Evolutionary conservation across 192 early-diverging fungal species (phyloP), one percentile per base, ranked within the genome.

Genomic region (Entrophospora sp.): DNA sequence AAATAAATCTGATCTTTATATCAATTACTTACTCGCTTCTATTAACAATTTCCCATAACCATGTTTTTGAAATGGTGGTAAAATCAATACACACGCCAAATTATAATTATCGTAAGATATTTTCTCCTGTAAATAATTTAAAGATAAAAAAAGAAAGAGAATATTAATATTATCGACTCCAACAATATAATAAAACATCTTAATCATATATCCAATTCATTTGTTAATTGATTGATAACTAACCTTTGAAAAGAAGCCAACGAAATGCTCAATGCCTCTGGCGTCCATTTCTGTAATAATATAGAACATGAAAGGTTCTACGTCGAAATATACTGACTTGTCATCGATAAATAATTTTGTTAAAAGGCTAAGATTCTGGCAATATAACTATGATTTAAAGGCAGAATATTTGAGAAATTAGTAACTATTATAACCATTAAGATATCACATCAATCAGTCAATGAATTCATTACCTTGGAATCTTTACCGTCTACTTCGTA

Each of bases 231-330:
- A 42, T 55, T 51, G 18, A 13, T 37, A 14, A 12, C 16, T 34
- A 18, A 91, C 89, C 79, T 99, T 99, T 35, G 94, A 96, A 76
- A 98, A 98, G 66, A 94, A 98, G 0, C 93, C 96, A 10, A 91
- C 88, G 68, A 95, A 85, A 24, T 86, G 83, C 57, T 82, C 82
- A 3, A 63, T 74, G n/a, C 71, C 63, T n/a, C 59, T 62, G 3
- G 30, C 31, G 30, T 81, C 75, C 14, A 72, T 71, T 56, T 86
- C 84, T 9, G 85, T 87, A 61, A 98, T 73, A 0, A 97, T 80
- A 70, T 95, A 98, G 68, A 98, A 98, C n/a, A 92, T 69, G 66
- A 97, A 98, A 4, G 88, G 81, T 49, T 93, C 90, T 16, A 95
- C 82, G 62, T 97, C 96, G 70, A 94, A 98, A 61, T 91, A 97